These are phyloP conservation scores for Pestalotiopsis sp. DNA, from an alignment of 2,329 filamentous ascomycete genomes.

Conservation along the genomic window DNA sequence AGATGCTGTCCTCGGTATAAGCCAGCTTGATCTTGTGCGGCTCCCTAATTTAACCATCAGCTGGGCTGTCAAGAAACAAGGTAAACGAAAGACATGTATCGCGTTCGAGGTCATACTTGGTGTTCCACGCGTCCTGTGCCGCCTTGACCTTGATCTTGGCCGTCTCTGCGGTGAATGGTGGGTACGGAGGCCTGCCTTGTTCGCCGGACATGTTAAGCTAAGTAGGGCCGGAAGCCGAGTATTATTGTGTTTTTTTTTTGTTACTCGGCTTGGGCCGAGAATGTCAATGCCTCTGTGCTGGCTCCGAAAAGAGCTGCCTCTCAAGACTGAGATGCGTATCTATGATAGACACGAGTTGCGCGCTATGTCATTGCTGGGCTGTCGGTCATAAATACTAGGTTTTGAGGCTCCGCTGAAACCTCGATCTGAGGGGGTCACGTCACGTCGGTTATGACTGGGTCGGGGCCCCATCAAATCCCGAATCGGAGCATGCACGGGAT, in stretches of 20 bases:
- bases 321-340: too few relatives aligned
- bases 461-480: neutral
- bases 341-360: too few relatives aligned
- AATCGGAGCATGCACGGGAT: neutral
- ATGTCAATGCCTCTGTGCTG: too few relatives aligned
- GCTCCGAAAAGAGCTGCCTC: too few relatives aligned
- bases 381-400: too few relatives aligned
- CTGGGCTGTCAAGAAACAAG: too few relatives aligned
- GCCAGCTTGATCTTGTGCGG: slow-evolving; percentile 68
- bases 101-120: slow-evolving; percentile 48
- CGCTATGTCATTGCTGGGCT: too few relatives aligned
- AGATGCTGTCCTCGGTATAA: slow-evolving; percentile 77
- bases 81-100: too few relatives aligned
- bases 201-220: slow-evolving; percentile 10
- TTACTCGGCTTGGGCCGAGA: too few relatives aligned
- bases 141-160: slow-evolving; percentile 80
- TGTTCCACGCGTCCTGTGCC: slow-evolving; percentile 84
- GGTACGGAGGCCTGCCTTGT: slow-evolving; percentile 49
- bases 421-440: too few relatives aligned
- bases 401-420: too few relatives aligned
- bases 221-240: neutral
- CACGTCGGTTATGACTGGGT: neutral
- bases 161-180: slow-evolving; percentile 75
- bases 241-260: too few relatives aligned
- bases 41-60: slow-evolving; percentile 47